Base-by-base conservation (phyloP, 2,329 filamentous ascomycete species). In the Botrytis sinoallii region DNA sequence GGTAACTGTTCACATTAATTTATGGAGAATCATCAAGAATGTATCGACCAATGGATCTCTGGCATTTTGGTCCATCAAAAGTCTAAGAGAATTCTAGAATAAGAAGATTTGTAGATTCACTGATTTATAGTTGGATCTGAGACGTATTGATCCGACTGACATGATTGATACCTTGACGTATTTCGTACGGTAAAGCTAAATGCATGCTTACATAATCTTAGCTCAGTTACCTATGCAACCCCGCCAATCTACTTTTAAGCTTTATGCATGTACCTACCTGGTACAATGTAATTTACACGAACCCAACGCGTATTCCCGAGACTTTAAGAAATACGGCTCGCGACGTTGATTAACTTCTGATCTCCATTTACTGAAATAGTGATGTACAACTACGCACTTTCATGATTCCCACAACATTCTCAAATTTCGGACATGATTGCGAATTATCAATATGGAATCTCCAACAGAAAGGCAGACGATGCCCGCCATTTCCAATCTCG, bases 401-500 rank as follows among this genome's bases (percentile, higher is more conserved):
- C 32, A 16, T 32, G 40, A 32, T 42, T 42, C 38, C 16, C 22
- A 32, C 48, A 69, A 57, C 35, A 32, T 25, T 42, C 12, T 57
- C 48, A 42, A 69, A 22, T 9, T 32, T 68, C 40, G 48, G 48
- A 32, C n/a, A 69, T 69, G 48, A 38, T 69, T 52, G 48, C 35
- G 25, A 66, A 38, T 60, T 38, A 6, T 59, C 67, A 74, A 73
- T 16, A 91, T 91, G 89, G 88, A 90, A 77, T 86, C 86, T 46
- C 85, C 86, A 25, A 79, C 84, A 67, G 94, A 94, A 82, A 86
- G 89, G 80, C 85, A 87, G 75, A 88, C 88, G 78, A 82, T 89
- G n/a, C 84, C 84, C 80, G 80, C 82, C 76, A 81, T 84, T 48
- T 32, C 71, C 20, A 73, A 70, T 59, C 67, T 74, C 32, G 75